Evolutionary conservation across 257 asterid genomes (phyloP), one percentile per base, ranked within the genome.

Genomic region (Parsonsia alboflavescens): DNA sequence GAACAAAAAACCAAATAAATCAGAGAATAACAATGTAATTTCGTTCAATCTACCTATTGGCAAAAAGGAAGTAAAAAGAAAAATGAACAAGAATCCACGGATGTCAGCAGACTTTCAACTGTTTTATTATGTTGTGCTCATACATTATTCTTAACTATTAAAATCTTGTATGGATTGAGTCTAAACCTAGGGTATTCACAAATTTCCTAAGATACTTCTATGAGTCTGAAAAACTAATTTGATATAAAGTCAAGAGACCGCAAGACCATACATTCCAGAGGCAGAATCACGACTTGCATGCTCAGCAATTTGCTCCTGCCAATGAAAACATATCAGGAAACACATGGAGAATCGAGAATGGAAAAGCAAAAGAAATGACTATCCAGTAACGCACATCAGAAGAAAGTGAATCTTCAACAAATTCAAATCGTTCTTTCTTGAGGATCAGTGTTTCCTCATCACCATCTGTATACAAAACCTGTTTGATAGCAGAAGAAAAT

Each of bases 381-480:
- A 33, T 6, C 50, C 69, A 48, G 80, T 42, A 67, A 76, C 88
- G 77, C 80, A 90, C 98, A 75, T 75, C 86, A 74, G 82, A 86
- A 69, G 88, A 81, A 78, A 73, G 80, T 70, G 73, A 61, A 76
- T 84, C 92, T 26, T 61, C 78, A 75, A 95, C 63, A 76, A 87
- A 73, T 64, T 82, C 80, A 96, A 93, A 95, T 61, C 70, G 71
- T 78, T 95, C 90, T 78, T 72, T 86, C 73, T 16, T 80, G 46
- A 95, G 93, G 85, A 87, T 84, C 72, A 95, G 84, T 8, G 11
- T 54, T 84, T 95, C 99, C 77, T 78, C 73, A 68, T 95, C 99
- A 11, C 98, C 99, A 83, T 92, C 99, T 83, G 12, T 71, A 70
- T 95, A 95, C 68, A 42, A 28, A 57, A 95, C 91, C 98, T 95